Evolutionary conservation across 148 eudicot genomes (phyloP), one percentile per base, ranked within the genome.

Genomic region (Hydrangea macrophylla): DNA sequence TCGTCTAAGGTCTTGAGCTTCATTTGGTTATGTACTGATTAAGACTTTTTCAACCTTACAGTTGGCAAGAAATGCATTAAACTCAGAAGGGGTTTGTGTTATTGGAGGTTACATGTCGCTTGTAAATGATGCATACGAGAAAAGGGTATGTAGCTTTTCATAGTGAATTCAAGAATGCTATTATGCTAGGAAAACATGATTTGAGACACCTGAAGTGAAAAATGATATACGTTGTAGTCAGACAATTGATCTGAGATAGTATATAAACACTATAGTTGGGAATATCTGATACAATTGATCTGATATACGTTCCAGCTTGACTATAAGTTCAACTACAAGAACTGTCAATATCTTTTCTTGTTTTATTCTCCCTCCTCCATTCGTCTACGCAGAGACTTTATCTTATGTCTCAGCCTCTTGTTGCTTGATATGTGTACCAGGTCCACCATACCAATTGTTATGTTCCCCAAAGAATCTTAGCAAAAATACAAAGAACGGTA

Each of bases 21-120:
- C 1, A n/a, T 70, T 45, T n/a, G n/a, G 26, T 13, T 26, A 42
- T 6, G n/a, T 53, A 5, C 36, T 59, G 13, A 31, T 60, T 58
- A 28, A 67, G 24, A 27, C 59, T 71, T 11, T n/a, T 61, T 56
- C 45, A 62, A 78, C 75, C 68, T 68, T 78, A 94, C 96, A 90
- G 72, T 64, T 94, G 83, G 92, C 97, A 54, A 90, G 89, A 70
- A 96, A 90, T 79, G 96, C 92, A 58, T 50, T 94, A 68, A 77
- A 48, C 70, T 78, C 89, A 17, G 83, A 88, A 79, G 96, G 97
- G 62, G 86, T 77, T 70, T 78, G 71, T 58, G 96, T 88, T 45
- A 77, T 94, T 74, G 98, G 98, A 81, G 98, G 90, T 72, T 94
- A 94, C 71, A 80, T 90, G 92, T 94, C 98, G 48, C 98, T 96